A percentile compares a stretch with the other conserved stretches of the same genome.
These are phyloP conservation scores for Coemansia sp. DNA, from an alignment of 192 early-diverging fungal genomes.

Conservation along the genomic window DNA sequence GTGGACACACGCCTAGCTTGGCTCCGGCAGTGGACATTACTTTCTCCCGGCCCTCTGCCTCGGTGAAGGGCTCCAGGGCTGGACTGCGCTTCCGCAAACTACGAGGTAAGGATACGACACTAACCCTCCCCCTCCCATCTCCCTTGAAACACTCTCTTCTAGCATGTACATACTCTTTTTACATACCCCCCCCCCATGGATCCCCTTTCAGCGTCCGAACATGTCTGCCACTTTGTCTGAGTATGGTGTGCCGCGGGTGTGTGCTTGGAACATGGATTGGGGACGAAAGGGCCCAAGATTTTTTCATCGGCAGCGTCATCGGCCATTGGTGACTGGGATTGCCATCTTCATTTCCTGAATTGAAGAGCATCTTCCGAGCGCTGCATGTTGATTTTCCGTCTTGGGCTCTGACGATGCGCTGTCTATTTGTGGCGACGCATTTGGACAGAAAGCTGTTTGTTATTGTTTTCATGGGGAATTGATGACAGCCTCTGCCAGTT, in stretches of 20 bases:
- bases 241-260: neutral
- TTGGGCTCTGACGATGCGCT: constrained; percentile 1
- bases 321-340: neutral
- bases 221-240: neutral
- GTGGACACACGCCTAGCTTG: constrained; percentile 41
- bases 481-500: neutral
- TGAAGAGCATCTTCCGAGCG: neutral
- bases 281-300: neutral
- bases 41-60: constrained; percentile 44
- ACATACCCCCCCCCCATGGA: neutral
- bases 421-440: constrained; percentile 21
- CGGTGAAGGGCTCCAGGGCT: constrained; percentile 34
- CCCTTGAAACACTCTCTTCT: neutral
- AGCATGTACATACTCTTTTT: too few species aligned
- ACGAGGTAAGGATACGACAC: constrained; percentile 32
- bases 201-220: constrained; percentile 1
- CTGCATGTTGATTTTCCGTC: constrained; percentile 1
- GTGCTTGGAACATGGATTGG: neutral
- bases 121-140: neutral
- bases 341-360: neutral
- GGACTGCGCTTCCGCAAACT: constrained; percentile 45
- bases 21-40: constrained; percentile 55
- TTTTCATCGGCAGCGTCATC: neutral
- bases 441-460: constrained; percentile 14
- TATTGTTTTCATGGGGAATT: constrained; percentile 12